Evolutionary conservation across 1,284 basidiomycete species (phyloP).

Genomic region (Boletus semigastroideus): DNA sequence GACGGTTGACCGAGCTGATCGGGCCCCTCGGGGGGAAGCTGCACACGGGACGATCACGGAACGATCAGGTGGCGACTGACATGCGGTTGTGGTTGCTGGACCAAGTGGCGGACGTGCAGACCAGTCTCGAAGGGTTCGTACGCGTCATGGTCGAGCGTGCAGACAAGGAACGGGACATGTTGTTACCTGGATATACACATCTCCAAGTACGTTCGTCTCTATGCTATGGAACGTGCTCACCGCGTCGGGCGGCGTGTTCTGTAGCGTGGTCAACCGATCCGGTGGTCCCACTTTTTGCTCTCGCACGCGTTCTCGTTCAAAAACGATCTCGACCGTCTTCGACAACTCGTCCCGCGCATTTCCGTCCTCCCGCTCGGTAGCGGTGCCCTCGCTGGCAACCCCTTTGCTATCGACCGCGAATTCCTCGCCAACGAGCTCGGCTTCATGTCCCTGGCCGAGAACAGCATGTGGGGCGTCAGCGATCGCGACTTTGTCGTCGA

Average conservation of each 20-base stretch:
- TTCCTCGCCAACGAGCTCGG: slow-evolving; percentile 85
- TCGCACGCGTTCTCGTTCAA: slow-evolving; percentile 94
- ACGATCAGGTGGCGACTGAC: slow-evolving; percentile 98
- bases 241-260: background rate
- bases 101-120: slow-evolving; percentile 71
- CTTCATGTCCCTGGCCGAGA: slow-evolving; percentile 84
- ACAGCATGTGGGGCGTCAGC: slow-evolving; percentile 93
- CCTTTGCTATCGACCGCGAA: slow-evolving; percentile 89
- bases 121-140: slow-evolving; percentile 77
- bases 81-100: slow-evolving; percentile 95
- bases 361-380: slow-evolving; percentile 93
- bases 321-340: slow-evolving; percentile 85
- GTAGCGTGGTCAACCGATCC: slow-evolving; percentile 94
- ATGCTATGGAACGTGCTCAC: background rate
- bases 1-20: slow-evolving; percentile 90
- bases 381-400: slow-evolving; percentile 95
- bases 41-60: slow-evolving; percentile 94
- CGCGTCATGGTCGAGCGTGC: slow-evolving; percentile 89
- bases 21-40: slow-evolving; percentile 90
- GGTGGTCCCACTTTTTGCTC: slow-evolving; percentile 96
- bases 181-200: slow-evolving; percentile 97
- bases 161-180: slow-evolving; percentile 85
- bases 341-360: slow-evolving; percentile 83
- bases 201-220: slow-evolving; percentile 62
- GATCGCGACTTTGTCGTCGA: slow-evolving; percentile 98